Evolutionary conservation across 1,284 basidiomycete genomes (phyloP).

Genomic region (Moesziomyces aphidis): DNA sequence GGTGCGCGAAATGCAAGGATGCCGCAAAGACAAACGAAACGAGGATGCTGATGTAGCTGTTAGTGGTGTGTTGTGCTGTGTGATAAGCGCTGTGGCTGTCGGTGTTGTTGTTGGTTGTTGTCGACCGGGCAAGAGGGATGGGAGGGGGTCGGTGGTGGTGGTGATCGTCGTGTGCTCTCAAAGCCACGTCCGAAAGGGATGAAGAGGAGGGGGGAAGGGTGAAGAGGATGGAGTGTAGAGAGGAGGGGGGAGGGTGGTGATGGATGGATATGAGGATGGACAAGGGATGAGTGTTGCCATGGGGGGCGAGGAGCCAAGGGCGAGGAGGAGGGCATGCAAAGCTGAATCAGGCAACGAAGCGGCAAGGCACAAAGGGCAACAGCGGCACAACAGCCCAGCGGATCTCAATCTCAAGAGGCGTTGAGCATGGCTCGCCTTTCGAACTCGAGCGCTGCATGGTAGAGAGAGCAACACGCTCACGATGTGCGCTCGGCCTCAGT

Average conservation of each 20-base stretch:
- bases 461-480: no score
- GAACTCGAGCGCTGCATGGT: no score
- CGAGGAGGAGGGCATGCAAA: background rate
- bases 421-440: no score
- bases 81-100: conserved; percentile 4
- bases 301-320: background rate
- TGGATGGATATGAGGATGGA: conserved; percentile 2
- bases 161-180: conserved; percentile 39
- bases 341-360: no score
- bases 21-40: background rate
- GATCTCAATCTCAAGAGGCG: no score
- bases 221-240: conserved; percentile 11
- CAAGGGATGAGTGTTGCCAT: background rate
- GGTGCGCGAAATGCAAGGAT: conserved; percentile 30
- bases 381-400: no score
- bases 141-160: background rate
- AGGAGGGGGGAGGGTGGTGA: conserved; percentile 9
- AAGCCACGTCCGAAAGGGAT: conserved; percentile 28
- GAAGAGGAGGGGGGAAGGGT: conserved; percentile 2
- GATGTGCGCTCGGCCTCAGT: conserved; percentile 10
- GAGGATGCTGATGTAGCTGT: conserved; percentile 38
- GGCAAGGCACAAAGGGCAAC: no score
- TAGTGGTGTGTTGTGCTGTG: conserved; percentile 2
- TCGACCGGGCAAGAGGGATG: conserved; percentile 4
- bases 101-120: conserved; percentile 4